Evolutionary conservation across 352 stramenopile species (phyloP).

Genomic region (Phytopythium montanum): DNA sequence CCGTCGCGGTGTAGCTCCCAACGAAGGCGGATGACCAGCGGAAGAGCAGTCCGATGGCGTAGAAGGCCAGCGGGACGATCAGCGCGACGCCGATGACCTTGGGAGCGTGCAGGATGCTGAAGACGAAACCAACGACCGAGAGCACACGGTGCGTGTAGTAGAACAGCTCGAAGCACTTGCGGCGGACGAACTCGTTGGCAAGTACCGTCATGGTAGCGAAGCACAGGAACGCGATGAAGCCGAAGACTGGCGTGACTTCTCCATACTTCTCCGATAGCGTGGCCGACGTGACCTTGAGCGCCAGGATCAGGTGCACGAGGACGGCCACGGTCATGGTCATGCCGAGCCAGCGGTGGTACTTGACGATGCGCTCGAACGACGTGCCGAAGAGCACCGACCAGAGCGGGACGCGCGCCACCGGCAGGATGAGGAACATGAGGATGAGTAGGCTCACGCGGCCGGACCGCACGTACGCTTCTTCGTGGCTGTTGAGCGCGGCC

Average conservation of each 20-base stretch:
- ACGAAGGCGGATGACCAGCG: conserved; percentile 52
- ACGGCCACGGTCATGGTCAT: conserved; percentile 47
- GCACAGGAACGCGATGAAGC: conserved; percentile 57
- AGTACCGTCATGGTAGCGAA: conserved; percentile 53
- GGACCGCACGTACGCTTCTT: conserved; percentile 32
- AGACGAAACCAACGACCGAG: conserved; percentile 71
- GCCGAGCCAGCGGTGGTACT: conserved; percentile 85
- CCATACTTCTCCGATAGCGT: conserved; percentile 45
- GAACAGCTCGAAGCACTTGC: conserved; percentile 70
- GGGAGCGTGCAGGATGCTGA: conserved; percentile 61
- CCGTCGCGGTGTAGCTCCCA: conserved; percentile 37
- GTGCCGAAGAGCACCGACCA: conserved; percentile 71
- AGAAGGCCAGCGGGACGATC: conserved; percentile 56
- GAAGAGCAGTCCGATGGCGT: conserved; percentile 47
- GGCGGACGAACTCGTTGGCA: conserved; percentile 61
- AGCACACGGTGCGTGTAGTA: conserved; percentile 74
- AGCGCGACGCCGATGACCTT: conserved; percentile 58
- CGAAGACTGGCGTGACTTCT: conserved; percentile 51
- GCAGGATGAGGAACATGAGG: conserved; percentile 80
- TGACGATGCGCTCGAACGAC: conserved; percentile 80
- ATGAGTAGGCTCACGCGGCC: conserved; percentile 62
- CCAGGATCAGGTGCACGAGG: conserved; percentile 58
- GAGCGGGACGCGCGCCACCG: conserved; percentile 49
- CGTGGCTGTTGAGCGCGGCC: conserved; percentile 30
- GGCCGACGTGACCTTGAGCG: conserved; percentile 33